phyloP scores from a whole-genome alignment of 805 yeast species.

The Danielia oregonensis region DNA sequence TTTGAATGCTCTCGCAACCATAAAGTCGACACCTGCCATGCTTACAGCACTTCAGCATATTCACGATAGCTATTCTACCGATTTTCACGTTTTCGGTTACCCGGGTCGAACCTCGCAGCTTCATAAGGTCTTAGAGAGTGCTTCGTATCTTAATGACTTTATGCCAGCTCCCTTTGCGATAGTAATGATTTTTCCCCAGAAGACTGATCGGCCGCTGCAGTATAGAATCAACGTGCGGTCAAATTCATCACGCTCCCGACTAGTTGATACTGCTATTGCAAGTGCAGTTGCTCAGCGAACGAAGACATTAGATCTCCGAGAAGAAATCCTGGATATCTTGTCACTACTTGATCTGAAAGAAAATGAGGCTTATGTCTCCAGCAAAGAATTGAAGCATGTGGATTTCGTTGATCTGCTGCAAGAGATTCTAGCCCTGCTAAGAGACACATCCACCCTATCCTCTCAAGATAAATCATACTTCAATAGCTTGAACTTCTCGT shows the following conservation, averaged over 20 bases:
- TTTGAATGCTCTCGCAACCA: not conserved
- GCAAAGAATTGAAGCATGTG: not conserved
- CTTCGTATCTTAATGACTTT: constrained; percentile 39
- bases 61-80: constrained; percentile 10
- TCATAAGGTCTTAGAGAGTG: constrained; percentile 28
- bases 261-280: constrained; percentile 7
- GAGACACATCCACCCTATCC: constrained; percentile 1
- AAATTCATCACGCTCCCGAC: not conserved
- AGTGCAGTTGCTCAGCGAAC: constrained; percentile 2
- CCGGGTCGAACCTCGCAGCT: constrained; percentile 28
- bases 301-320: not conserved
- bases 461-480: constrained; percentile 16
- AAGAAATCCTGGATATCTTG: not conserved
- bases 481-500: constrained; percentile 17
- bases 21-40: too few species aligned
- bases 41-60: too few species aligned
- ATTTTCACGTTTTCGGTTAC: constrained; percentile 37
- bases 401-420: not conserved
- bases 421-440: constrained; percentile 19
- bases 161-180: constrained; percentile 36
- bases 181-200: constrained; percentile 23
- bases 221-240: too few species aligned
- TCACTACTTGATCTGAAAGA: not conserved
- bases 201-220: not conserved
- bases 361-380: not conserved